Evolutionary conservation across 2,329 filamentous ascomycete species (phyloP).

Genomic region (Neonectria faginata): DNA sequence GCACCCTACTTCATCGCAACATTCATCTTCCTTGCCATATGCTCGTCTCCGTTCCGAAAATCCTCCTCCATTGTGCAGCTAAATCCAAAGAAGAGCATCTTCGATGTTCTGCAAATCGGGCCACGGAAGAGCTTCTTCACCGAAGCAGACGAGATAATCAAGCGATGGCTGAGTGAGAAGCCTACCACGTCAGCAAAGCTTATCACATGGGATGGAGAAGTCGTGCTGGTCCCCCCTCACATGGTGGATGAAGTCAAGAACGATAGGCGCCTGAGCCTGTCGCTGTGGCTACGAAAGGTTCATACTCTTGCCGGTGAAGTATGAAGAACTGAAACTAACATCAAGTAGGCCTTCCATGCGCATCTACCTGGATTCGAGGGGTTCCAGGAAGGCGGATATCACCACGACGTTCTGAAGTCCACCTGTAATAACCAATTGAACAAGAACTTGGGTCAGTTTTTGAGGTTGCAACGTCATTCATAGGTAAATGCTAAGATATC

Average conservation of each 20-base stretch:
- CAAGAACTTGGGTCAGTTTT: conserved; percentile 14
- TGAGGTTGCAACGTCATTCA: no score
- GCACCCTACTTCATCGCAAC: background rate
- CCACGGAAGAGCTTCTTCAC: conserved; percentile 4
- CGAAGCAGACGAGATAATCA: background rate
- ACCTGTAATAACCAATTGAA: conserved; percentile 21
- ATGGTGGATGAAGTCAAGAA: conserved; percentile 23
- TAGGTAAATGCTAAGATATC: background rate
- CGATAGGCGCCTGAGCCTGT: conserved; percentile 13
- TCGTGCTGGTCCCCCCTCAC: conserved; percentile 15
- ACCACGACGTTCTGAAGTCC: conserved; percentile 17
- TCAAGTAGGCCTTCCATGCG: background rate
- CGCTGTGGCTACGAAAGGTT: conserved; percentile 3
- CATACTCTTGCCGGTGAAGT: no score
- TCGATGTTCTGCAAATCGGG: background rate
- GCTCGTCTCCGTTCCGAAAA: background rate
- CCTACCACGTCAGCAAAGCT: conserved; percentile 2
- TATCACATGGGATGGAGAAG: conserved; percentile 17
- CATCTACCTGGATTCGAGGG: conserved; percentile 16
- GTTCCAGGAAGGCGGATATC: conserved; percentile 19
- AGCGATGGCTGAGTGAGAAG: background rate
- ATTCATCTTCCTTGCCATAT: background rate
- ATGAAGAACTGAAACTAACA: background rate
- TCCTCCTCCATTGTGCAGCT: background rate
- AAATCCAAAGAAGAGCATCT: background rate